Evolutionary conservation across 441 rosid genomes (phyloP).

Genomic region (Brassica balearica): DNA sequence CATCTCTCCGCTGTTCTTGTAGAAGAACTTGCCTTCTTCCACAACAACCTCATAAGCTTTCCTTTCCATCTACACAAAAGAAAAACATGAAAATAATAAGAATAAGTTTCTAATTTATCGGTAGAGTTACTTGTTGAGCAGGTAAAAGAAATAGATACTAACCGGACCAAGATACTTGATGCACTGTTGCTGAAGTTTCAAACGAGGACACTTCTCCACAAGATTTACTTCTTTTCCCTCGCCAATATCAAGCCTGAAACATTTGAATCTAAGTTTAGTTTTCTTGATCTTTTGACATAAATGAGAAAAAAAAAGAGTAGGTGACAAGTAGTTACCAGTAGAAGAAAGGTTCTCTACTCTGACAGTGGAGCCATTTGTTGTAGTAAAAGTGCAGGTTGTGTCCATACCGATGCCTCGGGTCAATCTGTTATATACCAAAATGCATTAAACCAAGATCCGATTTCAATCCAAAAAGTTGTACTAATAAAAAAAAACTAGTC

Average conservation of each 20-base stretch:
- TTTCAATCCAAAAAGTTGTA: not conserved
- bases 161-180: conserved; percentile 97
- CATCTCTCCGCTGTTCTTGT: conserved; percentile 67
- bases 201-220: conserved; percentile 71
- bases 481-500: not conserved
- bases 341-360: conserved; percentile 93
- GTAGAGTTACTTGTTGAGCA: not conserved
- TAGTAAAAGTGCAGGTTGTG: conserved; percentile 92
- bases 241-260: conserved; percentile 93
- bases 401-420: conserved; percentile 95
- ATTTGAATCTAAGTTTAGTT: conserved; percentile 31
- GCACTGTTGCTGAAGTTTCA: conserved; percentile 86
- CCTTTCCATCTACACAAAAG: conserved; percentile 61
- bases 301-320: not conserved
- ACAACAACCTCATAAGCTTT: conserved; percentile 62
- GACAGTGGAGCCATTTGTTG: conserved; percentile 78
- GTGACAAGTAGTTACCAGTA: conserved; percentile 67
- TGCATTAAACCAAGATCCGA: conserved; percentile 30
- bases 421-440: conserved; percentile 62
- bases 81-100: not conserved
- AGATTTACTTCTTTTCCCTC: conserved; percentile 89
- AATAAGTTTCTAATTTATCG: conserved; percentile 14
- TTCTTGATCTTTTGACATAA: conserved; percentile 21
- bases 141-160: conserved; percentile 35
- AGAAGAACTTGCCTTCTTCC: conserved; percentile 64